Base-by-base conservation (phyloP, 352 stramenopile species). In the Globisporangium emineosum region DNA sequence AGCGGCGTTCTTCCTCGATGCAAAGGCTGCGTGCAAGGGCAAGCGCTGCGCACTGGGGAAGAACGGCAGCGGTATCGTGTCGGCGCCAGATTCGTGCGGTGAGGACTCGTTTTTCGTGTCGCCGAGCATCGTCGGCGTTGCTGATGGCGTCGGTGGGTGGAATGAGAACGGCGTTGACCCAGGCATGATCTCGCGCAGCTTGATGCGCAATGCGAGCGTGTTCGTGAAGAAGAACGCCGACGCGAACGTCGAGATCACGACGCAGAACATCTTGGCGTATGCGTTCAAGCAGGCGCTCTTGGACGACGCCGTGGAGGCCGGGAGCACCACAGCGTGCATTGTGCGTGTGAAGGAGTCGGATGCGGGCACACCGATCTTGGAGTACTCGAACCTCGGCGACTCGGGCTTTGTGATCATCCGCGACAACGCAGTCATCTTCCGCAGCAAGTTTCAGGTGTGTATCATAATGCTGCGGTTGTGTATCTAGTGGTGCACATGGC, bases 161-260 rank as follows among this genome's bases (percentile, higher is more conserved):
- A 93, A 93, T 68, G 83, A 93, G 35, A 93, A 91, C 61, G 79
- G 79, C 65, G 83, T 93, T 23, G 83, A 93, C 58, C 83, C 83
- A 5, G 81, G 81, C 64, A 77, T 84, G 66, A 91, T 93, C 65
- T 91, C 81, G 60, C 79, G 83, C 68, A 84, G 75, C 23, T 58
- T 93, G 43, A 93, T 93, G 83, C 79, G 77, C 58, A 89, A 90
- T 55, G 78, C 83, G 13, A 65, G 67, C 3, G 57, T 61, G 8
- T 87, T 93, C 51, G 77, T 83, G 23, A 58, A 71, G 10, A 62
- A 79, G 42, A 71, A 79, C 56, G 62, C 62, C 5, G 67, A 61
- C 8, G 57, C 67, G 32, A 76, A 76, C 25, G 49, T 60, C 49
- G 60, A 68, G 23, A 62, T 71, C 52, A 83, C 76, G 19, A 88